Conservation (phyloP, 495 filamentous ascomycete genomes). For the Tuber indicum region DNA sequence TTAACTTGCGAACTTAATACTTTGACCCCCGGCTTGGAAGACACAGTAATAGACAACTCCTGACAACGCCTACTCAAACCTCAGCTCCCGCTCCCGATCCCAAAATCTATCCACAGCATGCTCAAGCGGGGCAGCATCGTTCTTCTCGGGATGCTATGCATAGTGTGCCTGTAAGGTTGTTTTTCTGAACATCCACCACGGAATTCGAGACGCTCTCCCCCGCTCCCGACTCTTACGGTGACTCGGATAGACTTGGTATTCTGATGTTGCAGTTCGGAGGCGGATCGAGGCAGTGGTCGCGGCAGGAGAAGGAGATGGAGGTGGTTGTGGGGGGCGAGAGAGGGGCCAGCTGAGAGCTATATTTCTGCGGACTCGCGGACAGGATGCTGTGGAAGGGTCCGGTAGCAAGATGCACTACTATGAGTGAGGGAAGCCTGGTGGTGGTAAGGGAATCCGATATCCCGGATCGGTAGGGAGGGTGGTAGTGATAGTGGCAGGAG, state of each 20-base stretch:
- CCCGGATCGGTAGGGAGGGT: background rate
- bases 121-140: conserved; percentile 21
- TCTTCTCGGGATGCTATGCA: background rate
- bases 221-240: background rate
- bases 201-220: background rate
- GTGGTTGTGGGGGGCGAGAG: no score
- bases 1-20: background rate
- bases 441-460: background rate
- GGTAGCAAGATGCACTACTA: background rate
- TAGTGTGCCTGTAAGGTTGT: background rate
- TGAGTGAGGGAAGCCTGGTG: background rate
- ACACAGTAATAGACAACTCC: background rate
- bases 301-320: background rate
- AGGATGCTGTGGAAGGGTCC: background rate
- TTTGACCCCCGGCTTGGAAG: background rate
- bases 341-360: no score
- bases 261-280: conserved; percentile 21
- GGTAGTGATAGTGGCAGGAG: background rate
- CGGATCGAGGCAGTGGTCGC: background rate
- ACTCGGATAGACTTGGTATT: conserved; percentile 15
- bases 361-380: background rate
- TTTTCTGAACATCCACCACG: background rate
- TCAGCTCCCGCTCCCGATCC: conserved; percentile 20
- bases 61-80: background rate
- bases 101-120: conserved; percentile 21